Conservation (phyloP, 768 basidiomycete species). For the Dacryopinax spathularia region DNA sequence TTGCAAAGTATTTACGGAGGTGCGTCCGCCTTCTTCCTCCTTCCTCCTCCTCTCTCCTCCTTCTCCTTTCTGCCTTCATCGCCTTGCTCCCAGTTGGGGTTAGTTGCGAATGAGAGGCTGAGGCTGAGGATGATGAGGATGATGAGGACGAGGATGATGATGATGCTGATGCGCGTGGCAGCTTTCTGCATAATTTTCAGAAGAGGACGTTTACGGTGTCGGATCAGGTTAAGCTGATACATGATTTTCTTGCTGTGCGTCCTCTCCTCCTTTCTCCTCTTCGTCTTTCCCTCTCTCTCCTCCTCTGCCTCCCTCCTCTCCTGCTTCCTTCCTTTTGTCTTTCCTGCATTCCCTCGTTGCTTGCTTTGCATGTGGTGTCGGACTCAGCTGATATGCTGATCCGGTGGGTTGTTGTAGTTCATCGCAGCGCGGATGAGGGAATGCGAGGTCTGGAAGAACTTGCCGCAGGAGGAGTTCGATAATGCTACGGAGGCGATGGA, state of each 20-base stretch:
- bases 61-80: neutral
- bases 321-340: too few relatives aligned
- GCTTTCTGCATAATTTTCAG: conserved; percentile 84
- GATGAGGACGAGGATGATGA: too few relatives aligned
- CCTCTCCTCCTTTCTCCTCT: too few relatives aligned
- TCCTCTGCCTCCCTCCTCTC: too few relatives aligned
- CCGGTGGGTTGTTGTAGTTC: too few relatives aligned
- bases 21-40: conserved; percentile 32
- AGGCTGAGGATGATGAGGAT: too few relatives aligned
- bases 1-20: conserved; percentile 92
- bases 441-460: conserved; percentile 67
- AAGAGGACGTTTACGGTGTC: conserved; percentile 82
- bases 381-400: too few relatives aligned
- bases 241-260: conserved; percentile 77
- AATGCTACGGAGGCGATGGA: conserved; percentile 98
- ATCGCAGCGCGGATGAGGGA: conserved; percentile 78
- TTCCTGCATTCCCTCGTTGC: too few relatives aligned
- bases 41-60: neutral
- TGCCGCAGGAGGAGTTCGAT: conserved; percentile 73
- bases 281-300: too few relatives aligned
- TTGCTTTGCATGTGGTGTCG: too few relatives aligned
- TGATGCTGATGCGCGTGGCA: conserved; percentile 24
- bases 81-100: too few relatives aligned
- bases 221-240: conserved; percentile 90
- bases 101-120: too few relatives aligned